Evolutionary conservation across 345 rosid genomes (phyloP).

Genomic region (Salix viminalis): DNA sequence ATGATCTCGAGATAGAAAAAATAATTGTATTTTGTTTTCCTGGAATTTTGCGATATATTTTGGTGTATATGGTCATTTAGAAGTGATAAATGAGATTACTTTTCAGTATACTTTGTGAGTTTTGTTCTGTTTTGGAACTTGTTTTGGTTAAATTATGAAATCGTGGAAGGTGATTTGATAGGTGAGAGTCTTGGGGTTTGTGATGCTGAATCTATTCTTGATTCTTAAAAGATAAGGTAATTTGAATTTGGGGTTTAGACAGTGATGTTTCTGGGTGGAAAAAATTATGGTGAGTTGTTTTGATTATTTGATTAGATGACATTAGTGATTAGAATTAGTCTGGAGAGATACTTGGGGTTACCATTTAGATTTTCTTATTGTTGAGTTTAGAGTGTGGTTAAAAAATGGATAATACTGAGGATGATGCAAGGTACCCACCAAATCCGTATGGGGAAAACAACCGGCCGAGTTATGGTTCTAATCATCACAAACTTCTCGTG

Average conservation of each 20-base stretch:
- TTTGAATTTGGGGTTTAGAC: background rate
- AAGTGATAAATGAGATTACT: background rate
- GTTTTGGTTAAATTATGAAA: background rate
- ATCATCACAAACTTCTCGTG: constrained; percentile 56
- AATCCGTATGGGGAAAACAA: constrained; percentile 44
- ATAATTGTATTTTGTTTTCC: background rate
- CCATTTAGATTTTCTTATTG: background rate
- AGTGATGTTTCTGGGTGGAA: background rate
- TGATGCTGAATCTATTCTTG: background rate
- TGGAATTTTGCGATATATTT: background rate
- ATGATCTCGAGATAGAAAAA: background rate
- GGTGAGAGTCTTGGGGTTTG: background rate
- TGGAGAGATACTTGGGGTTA: background rate
- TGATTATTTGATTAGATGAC: background rate
- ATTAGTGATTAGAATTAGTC: background rate
- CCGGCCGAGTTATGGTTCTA: constrained; percentile 37
- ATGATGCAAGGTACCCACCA: constrained; percentile 62
- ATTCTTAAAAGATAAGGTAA: background rate
- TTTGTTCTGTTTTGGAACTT: background rate
- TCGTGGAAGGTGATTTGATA: background rate
- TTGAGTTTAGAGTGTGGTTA: background rate
- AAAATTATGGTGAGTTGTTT: background rate
- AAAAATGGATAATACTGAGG: constrained; percentile 74
- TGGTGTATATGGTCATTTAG: background rate
- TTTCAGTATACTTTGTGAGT: background rate